Conservation (phyloP, 306 rosid species). For the Mimosa pudica region DNA sequence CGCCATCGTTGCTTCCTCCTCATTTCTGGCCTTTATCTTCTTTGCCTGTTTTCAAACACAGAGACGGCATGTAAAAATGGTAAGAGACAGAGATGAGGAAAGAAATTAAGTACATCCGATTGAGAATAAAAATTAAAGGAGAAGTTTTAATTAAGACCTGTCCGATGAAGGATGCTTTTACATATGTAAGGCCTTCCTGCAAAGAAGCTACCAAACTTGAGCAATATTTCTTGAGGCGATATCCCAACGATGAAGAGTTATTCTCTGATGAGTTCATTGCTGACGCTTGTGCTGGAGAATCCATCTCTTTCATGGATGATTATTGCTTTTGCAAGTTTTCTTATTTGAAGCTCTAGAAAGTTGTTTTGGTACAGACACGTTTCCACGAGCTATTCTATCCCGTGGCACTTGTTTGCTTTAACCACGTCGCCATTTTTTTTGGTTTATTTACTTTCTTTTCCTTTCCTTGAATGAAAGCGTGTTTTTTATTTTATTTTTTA, state of each 20-base stretch:
- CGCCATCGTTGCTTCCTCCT: constrained; percentile 49
- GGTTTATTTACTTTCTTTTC: no score
- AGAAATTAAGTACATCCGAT: not conserved
- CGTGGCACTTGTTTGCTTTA: constrained; percentile 34
- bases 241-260: constrained; percentile 7
- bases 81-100: not conserved
- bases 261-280: not conserved
- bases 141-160: constrained; percentile 35
- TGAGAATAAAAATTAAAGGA: not conserved
- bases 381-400: not conserved
- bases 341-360: not conserved
- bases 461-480: no score
- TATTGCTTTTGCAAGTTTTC: not conserved
- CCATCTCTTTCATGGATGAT: constrained; percentile 17
- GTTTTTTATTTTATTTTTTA: no score
- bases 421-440: not conserved
- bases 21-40: constrained; percentile 41
- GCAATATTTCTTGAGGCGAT: constrained; percentile 35
- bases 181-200: constrained; percentile 36
- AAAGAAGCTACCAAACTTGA: constrained; percentile 40
- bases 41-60: constrained; percentile 31
- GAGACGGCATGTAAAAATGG: not conserved
- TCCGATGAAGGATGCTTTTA: constrained; percentile 47
- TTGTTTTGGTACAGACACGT: constrained; percentile 16
- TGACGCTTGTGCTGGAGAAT: constrained; percentile 24